Evolutionary conservation across 2,329 filamentous ascomycete species (phyloP).

Genomic region (Colletotrichum simmondsii): DNA sequence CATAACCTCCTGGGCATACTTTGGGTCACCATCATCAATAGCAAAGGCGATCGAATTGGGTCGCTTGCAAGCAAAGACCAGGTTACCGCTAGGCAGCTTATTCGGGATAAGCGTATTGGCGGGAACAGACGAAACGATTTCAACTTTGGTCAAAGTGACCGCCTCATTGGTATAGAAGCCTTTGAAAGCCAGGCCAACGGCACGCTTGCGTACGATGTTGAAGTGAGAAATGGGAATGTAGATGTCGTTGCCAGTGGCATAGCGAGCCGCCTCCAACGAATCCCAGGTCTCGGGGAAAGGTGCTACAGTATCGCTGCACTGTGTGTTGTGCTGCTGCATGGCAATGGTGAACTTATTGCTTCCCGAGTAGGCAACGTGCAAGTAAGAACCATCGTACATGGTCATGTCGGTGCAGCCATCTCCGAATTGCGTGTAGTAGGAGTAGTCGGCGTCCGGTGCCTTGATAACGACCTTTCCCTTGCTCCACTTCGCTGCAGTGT

Average conservation of each 20-base stretch:
- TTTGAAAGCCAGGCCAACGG: slow-evolving; percentile 70
- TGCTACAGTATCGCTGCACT: slow-evolving; percentile 64
- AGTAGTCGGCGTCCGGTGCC: slow-evolving; percentile 57
- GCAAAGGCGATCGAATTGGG: slow-evolving; percentile 79
- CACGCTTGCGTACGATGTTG: slow-evolving; percentile 65
- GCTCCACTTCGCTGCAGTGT: slow-evolving; percentile 65
- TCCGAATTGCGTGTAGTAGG: slow-evolving; percentile 68
- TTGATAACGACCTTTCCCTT: slow-evolving; percentile 59
- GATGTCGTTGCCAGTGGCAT: slow-evolving; percentile 64
- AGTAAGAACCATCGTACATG: slow-evolving; percentile 66
- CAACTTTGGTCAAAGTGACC: slow-evolving; percentile 65
- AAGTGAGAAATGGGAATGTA: slow-evolving; percentile 77
- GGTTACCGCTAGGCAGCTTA: slow-evolving; percentile 69
- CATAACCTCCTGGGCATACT: slow-evolving; percentile 53
- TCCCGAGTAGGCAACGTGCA: slow-evolving; percentile 73
- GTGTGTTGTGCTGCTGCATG: slow-evolving; percentile 73
- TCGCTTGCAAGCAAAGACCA: slow-evolving; percentile 73
- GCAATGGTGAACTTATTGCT: slow-evolving; percentile 72
- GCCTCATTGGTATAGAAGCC: slow-evolving; percentile 69
- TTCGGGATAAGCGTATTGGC: slow-evolving; percentile 61
- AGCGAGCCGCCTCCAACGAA: slow-evolving; percentile 73
- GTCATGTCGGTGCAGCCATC: slow-evolving; percentile 57
- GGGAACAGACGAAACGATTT: slow-evolving; percentile 68
- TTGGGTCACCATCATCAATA: slow-evolving; percentile 75
- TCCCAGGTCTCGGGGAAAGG: slow-evolving; percentile 77